These are phyloP conservation scores for Aspergillus indologenus DNA, from an alignment of 495 filamentous ascomycete species.

Conservation along the genomic window DNA sequence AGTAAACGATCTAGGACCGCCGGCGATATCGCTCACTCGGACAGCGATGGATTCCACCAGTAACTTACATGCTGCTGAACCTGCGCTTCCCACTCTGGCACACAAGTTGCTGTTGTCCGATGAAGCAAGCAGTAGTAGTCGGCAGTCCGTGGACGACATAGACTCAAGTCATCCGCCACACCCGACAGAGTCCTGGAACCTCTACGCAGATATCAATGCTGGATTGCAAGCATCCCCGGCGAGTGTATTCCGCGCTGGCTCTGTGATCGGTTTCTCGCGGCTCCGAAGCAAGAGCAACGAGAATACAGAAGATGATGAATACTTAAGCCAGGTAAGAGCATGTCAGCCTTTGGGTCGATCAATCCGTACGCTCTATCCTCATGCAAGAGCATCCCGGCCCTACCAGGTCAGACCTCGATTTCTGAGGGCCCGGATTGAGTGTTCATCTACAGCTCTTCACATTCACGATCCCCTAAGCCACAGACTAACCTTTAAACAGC, in stretches of 20 bases:
- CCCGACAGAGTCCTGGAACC: constrained; percentile 26
- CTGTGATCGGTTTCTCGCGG: constrained; percentile 40
- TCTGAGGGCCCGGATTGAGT: neutral
- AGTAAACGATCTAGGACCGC: too few species aligned
- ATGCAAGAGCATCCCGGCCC: neutral
- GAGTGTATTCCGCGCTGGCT: constrained; percentile 30
- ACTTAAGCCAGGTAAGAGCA: constrained; percentile 31
- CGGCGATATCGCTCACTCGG: neutral
- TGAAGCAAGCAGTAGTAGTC: neutral
- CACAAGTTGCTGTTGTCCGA: constrained; percentile 25
- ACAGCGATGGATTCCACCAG: constrained; percentile 13
- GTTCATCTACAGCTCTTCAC: too few species aligned
- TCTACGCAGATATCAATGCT: constrained; percentile 27
- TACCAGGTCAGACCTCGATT: neutral
- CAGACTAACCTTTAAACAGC: constrained; percentile 11
- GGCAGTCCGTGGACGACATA: neutral
- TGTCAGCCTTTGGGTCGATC: neutral
- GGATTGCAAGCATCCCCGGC: constrained; percentile 20
- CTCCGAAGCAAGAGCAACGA: constrained; percentile 25
- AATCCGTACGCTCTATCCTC: neutral
- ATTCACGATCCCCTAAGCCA: too few species aligned
- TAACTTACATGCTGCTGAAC: constrained; percentile 29
- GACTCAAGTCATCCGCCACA: neutral
- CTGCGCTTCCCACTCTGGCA: constrained; percentile 38
- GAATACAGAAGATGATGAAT: constrained; percentile 28